phyloP scores from a whole-genome alignment of 768 basidiomycete species.

The Dacryopinax primogenitus region DNA sequence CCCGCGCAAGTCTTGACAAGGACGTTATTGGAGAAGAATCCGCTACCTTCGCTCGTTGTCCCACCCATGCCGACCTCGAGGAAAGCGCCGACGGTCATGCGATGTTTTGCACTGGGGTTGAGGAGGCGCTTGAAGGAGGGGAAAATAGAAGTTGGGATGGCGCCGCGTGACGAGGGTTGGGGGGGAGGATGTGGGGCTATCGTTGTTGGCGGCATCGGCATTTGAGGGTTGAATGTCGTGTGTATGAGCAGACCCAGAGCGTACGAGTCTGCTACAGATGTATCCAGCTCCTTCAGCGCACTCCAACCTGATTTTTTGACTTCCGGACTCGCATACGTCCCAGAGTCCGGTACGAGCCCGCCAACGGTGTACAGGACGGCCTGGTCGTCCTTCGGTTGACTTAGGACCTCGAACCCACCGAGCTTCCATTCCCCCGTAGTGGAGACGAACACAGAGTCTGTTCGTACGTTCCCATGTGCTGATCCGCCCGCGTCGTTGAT shows the following conservation, averaged over 20 bases:
- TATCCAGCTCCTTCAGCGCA: conserved; percentile 56
- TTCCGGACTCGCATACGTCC: conserved; percentile 62
- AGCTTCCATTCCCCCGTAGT: conserved; percentile 94
- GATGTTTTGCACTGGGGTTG: conserved; percentile 72
- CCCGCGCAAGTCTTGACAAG: conserved; percentile 75
- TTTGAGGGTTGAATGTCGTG: conserved; percentile 71
- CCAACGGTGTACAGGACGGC: conserved; percentile 68
- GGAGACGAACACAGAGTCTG: conserved; percentile 76
- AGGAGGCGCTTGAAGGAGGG: conserved; percentile 74
- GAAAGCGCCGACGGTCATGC: conserved; percentile 64
- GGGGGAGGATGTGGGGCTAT: conserved; percentile 69
- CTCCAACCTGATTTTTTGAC: conserved; percentile 81
- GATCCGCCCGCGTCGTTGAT: conserved; percentile 72
- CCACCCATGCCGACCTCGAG: conserved; percentile 69
- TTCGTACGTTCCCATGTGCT: conserved; percentile 67
- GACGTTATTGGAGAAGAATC: conserved; percentile 73
- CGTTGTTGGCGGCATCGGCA: conserved; percentile 53
- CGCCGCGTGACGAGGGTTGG: conserved; percentile 57
- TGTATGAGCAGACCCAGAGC: conserved; percentile 77
- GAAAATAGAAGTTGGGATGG: conserved; percentile 64
- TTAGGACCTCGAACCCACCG: conserved; percentile 85
- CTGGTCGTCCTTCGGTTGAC: conserved; percentile 64
- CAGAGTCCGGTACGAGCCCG: conserved; percentile 47
- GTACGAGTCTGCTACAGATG: conserved; percentile 71
- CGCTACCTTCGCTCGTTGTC: conserved; percentile 40